phyloP scores from a whole-genome alignment of 768 basidiomycete genomes.

The Pulveroboletus frians region DNA sequence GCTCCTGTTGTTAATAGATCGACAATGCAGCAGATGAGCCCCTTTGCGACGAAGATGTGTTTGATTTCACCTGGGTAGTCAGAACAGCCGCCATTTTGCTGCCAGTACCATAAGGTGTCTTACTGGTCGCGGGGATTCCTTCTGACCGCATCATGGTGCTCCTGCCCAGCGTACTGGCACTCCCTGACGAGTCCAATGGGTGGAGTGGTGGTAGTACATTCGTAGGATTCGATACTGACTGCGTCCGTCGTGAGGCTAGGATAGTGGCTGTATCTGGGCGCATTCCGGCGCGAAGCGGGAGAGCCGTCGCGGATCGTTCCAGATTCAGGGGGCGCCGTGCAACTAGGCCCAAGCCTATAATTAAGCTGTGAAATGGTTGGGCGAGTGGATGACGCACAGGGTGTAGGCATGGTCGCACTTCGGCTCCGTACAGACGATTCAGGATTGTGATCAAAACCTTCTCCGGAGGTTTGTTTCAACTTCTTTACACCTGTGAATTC shows the following conservation, averaged over 20 bases:
- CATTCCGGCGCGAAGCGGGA: constrained; percentile 16
- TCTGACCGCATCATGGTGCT: no score
- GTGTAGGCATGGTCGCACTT: constrained; percentile 43
- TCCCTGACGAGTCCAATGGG: constrained; percentile 28
- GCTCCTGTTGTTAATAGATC: constrained; percentile 5
- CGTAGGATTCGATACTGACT: constrained; percentile 17
- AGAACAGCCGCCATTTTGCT: background rate
- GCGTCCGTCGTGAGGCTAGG: constrained; percentile 14
- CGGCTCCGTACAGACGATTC: constrained; percentile 35
- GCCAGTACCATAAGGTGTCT: constrained; percentile 1
- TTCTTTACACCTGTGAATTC: constrained; percentile 76
- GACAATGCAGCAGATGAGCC: background rate
- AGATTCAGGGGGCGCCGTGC: constrained; percentile 22
- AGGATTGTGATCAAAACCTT: constrained; percentile 18
- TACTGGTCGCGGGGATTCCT: constrained; percentile 10
- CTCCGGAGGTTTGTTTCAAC: constrained; percentile 43
- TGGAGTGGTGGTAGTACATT: constrained; percentile 14
- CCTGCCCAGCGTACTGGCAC: constrained; percentile 33
- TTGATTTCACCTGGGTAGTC: constrained; percentile 12
- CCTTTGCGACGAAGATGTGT: constrained; percentile 34
- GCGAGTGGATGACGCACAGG: constrained; percentile 26
- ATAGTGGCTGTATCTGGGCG: constrained; percentile 1
- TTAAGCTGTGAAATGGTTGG: constrained; percentile 8
- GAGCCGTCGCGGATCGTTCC: constrained; percentile 58
- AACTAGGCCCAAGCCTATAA: constrained; percentile 5